These are phyloP conservation scores for Globisporangium megalacanthum DNA, from an alignment of 352 stramenopile genomes.

Conservation along the genomic window DNA sequence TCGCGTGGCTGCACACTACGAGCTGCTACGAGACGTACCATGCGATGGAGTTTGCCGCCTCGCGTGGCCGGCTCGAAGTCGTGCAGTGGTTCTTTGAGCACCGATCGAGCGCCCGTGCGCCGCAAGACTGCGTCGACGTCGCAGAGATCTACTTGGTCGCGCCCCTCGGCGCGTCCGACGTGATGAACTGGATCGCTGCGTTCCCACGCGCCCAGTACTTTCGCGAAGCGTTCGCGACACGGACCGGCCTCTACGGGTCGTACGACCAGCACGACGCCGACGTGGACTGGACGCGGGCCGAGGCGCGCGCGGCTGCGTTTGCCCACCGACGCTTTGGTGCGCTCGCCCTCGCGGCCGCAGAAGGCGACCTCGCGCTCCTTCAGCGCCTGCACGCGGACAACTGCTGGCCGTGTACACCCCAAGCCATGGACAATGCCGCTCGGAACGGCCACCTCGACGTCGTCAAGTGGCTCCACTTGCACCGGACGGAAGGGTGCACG, in stretches of 20 bases:
- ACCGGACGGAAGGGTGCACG: no score
- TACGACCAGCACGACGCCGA: conserved; percentile 30
- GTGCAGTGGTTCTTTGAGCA: conserved; percentile 30
- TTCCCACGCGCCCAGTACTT: conserved; percentile 22
- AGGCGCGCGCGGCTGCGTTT: conserved; percentile 11
- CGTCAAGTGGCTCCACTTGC: no score
- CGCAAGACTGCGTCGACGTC: no score
- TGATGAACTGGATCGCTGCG: conserved; percentile 33
- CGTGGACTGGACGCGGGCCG: conserved; percentile 17
- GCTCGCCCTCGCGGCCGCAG: conserved; percentile 24
- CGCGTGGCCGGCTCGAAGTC: conserved; percentile 22
- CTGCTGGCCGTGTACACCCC: conserved; percentile 29
- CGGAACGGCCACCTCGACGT: no score
- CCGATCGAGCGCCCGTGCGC: neutral
- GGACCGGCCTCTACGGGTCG: conserved; percentile 18
- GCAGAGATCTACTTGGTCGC: conserved; percentile 33
- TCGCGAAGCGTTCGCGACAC: conserved; percentile 28
- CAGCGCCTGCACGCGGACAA: conserved; percentile 25
- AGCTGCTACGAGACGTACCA: conserved; percentile 24
- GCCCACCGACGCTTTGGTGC: conserved; percentile 16
- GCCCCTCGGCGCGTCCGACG: conserved; percentile 18
- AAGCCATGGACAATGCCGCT: conserved; percentile 39
- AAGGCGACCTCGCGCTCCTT: conserved; percentile 29
- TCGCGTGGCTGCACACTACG: conserved; percentile 34
- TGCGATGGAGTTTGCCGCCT: conserved; percentile 39